Evolutionary conservation across 805 yeast genomes (phyloP).

Genomic region (Blastobotrys parvus): DNA sequence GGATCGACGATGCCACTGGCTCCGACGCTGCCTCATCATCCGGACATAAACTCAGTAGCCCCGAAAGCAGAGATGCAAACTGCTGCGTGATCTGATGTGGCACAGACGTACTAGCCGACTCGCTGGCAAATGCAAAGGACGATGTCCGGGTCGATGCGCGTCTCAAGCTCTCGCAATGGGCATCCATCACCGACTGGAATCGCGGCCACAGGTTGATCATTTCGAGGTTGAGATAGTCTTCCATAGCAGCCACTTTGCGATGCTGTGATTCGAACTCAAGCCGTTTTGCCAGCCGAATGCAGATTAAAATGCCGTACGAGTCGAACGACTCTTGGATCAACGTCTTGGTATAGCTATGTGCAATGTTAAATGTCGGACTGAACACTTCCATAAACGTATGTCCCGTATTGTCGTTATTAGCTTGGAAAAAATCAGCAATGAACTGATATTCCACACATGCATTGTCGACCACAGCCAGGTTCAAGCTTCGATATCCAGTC

Average conservation of each 20-base stretch:
- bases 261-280: conserved; percentile 60
- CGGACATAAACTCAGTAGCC: conserved; percentile 50
- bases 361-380: conserved; percentile 43
- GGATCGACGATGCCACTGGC: conserved; percentile 64
- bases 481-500: conserved; percentile 62
- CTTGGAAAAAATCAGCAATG: conserved; percentile 58
- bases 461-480: conserved; percentile 67
- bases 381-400: conserved; percentile 37
- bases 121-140: conserved; percentile 24
- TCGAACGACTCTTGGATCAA: conserved; percentile 42
- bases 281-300: conserved; percentile 62
- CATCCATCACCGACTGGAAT: conserved; percentile 67
- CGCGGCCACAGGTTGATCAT: conserved; percentile 76
- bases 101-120: conserved; percentile 16
- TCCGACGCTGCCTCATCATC: conserved; percentile 39
- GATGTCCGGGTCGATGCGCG: conserved; percentile 36
- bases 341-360: conserved; percentile 40
- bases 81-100: conserved; percentile 71
- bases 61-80: conserved; percentile 63
- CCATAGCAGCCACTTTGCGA: conserved; percentile 60
- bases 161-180: conserved; percentile 66
- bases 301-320: conserved; percentile 66
- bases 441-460: conserved; percentile 69
- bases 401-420: conserved; percentile 15
- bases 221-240: conserved; percentile 59